Percentiles rank a stretch among this genome's conserved stretches.
Evolutionary conservation across 805 yeast genomes (phyloP).

Genomic region (Kodamaea kakaduensis): DNA sequence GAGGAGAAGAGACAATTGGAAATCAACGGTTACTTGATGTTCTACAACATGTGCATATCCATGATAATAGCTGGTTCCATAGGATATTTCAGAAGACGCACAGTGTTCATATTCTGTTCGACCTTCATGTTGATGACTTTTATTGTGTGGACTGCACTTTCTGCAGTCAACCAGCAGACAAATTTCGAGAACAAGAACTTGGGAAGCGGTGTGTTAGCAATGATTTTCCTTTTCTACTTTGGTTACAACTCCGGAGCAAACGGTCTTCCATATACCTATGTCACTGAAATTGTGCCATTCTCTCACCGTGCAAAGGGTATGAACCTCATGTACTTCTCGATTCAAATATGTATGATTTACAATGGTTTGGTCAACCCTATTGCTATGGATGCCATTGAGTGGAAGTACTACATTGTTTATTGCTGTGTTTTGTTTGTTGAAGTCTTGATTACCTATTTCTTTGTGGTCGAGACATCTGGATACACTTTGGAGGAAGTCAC

Average conservation of each 20-base stretch:
- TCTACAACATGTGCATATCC: constrained; percentile 40
- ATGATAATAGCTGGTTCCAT: constrained; percentile 18
- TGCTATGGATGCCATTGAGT: constrained; percentile 40
- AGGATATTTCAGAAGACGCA: constrained; percentile 31
- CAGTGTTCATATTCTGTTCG: constrained; percentile 31
- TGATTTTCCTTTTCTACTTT: constrained; percentile 46
- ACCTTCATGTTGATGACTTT: constrained; percentile 34
- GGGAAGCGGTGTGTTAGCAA: constrained; percentile 46
- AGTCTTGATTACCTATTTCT: constrained; percentile 27
- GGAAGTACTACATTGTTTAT: constrained; percentile 44
- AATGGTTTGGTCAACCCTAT: constrained; percentile 24
- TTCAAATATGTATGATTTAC: constrained; percentile 18
- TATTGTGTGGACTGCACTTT: constrained; percentile 40
- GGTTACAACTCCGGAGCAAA: constrained; percentile 41
- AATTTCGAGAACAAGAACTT: constrained; percentile 36
- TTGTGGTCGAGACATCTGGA: constrained; percentile 42
- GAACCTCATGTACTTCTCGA: constrained; percentile 23
- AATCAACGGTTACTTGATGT: constrained; percentile 49
- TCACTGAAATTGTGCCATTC: constrained; percentile 41
- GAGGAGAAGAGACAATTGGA: constrained; percentile 41
- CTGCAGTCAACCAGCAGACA: constrained; percentile 44
- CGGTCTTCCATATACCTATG: constrained; percentile 44
- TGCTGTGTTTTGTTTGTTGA: constrained; percentile 28
- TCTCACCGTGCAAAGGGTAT: constrained; percentile 41
- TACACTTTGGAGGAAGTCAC: constrained; percentile 43